Conservation (phyloP, 345 rosid genomes). For the Eucalyptus globulus region DNA sequence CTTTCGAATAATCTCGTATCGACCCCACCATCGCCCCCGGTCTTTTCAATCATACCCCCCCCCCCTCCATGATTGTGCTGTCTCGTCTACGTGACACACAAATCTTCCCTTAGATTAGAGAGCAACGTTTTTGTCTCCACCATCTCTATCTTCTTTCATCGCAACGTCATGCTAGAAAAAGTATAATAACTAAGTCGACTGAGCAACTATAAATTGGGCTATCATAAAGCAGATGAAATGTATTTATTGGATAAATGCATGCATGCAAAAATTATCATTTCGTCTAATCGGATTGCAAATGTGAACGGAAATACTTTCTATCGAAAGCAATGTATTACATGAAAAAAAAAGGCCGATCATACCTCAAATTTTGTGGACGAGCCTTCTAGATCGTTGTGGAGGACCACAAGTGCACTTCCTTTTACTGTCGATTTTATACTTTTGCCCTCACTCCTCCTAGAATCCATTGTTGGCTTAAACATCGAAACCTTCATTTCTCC, state of each 20-base stretch:
- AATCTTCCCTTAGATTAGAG: background rate
- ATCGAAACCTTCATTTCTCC: background rate
- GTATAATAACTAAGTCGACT: fast-evolving
- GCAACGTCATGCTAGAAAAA: background rate
- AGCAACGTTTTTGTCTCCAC: background rate
- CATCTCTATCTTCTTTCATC: background rate
- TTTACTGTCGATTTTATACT: background rate
- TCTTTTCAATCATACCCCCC: background rate
- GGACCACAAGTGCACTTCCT: background rate
- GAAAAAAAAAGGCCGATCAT: background rate
- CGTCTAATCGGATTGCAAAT: background rate
- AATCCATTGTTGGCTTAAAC: fast-evolving
- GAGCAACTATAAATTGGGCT: background rate
- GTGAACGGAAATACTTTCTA: fast-evolving
- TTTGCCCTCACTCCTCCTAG: background rate
- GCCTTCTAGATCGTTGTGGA: background rate
- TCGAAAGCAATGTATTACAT: background rate
- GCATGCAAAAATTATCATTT: background rate
- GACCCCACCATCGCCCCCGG: background rate
- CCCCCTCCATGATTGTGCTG: background rate
- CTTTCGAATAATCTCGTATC: background rate
- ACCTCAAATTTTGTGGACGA: background rate
- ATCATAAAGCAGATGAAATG: fast-evolving
- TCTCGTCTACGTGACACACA: background rate
- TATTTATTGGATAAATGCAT: background rate